These are phyloP conservation scores for Hibiscus trionum DNA, from an alignment of 345 rosid genomes.

Conservation along the genomic window DNA sequence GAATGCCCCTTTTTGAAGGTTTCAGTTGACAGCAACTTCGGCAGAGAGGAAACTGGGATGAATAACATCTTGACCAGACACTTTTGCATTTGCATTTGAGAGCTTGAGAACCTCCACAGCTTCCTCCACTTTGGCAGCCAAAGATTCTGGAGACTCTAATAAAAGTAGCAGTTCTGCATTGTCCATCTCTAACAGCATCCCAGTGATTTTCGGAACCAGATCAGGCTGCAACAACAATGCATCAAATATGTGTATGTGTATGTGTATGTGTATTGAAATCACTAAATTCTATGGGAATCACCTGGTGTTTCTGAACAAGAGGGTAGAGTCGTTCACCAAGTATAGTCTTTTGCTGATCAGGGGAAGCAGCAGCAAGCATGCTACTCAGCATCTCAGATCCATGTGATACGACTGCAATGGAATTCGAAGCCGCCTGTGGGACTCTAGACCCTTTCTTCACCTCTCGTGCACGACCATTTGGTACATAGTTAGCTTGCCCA, in stretches of 20 bases:
- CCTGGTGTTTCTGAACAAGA: conserved; percentile 55
- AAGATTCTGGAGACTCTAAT: conserved; percentile 51
- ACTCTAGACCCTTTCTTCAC: conserved; percentile 30
- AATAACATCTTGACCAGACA: conserved; percentile 31
- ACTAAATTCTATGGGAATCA: conserved; percentile 15
- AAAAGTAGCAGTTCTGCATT: conserved; percentile 51
- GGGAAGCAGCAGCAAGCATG: conserved; percentile 52
- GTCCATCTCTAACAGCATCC: conserved; percentile 81
- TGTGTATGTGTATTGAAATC: background rate
- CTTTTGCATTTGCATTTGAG: conserved; percentile 36
- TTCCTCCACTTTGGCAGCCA: conserved; percentile 50
- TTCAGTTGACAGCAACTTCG: conserved; percentile 54
- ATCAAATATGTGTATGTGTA: background rate
- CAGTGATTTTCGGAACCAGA: conserved; percentile 66
- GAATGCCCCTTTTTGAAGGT: background rate
- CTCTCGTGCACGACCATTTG: conserved; percentile 37
- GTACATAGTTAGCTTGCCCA: conserved; percentile 31
- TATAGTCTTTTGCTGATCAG: conserved; percentile 51
- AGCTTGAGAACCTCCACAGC: conserved; percentile 61
- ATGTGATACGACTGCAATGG: conserved; percentile 24
- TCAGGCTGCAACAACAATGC: conserved; percentile 44
- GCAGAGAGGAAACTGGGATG: conserved; percentile 42
- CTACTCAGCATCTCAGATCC: conserved; percentile 45
- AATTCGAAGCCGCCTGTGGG: conserved; percentile 17
- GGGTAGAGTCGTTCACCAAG: conserved; percentile 62